Conservation (phyloP, 1,139 yeast species). For the Pichia sp. region DNA sequence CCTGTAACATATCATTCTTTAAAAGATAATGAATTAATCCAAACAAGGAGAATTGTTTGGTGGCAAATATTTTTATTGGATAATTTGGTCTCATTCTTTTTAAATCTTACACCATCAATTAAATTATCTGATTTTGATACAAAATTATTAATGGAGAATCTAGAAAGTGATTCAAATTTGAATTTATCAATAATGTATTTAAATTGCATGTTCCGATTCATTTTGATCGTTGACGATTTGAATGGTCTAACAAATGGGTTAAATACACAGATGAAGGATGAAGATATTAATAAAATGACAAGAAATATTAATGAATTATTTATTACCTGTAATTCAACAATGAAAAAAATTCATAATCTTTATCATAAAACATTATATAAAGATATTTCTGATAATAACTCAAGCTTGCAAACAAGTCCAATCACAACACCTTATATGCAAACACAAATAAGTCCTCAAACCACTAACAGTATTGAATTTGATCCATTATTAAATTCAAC, state of each 20-base stretch:
- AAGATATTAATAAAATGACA: slow-evolving; percentile 41
- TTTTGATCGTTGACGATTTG: slow-evolving; percentile 47
- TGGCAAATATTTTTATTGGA: slow-evolving; percentile 62
- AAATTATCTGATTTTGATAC: slow-evolving; percentile 52
- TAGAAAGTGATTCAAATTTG: slow-evolving; percentile 37
- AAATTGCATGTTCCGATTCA: slow-evolving; percentile 43
- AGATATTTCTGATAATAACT: slow-evolving; percentile 8
- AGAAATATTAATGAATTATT: slow-evolving; percentile 44
- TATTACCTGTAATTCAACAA: slow-evolving; percentile 43
- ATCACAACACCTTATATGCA: no score
- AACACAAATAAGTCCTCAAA: neutral
- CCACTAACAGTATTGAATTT: no score
- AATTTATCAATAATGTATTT: slow-evolving; percentile 33
- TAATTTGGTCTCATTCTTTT: slow-evolving; percentile 50
- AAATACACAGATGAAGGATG: slow-evolving; percentile 28
- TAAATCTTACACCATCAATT: slow-evolving; percentile 53
- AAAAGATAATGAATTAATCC: slow-evolving; percentile 42
- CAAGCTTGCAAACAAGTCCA: neutral
- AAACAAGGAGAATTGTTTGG: slow-evolving; percentile 53
- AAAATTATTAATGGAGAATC: slow-evolving; percentile 35
- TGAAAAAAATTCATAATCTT: slow-evolving; percentile 23
- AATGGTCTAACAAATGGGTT: slow-evolving; percentile 33
- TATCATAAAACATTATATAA: slow-evolving; percentile 14
- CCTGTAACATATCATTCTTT: slow-evolving; percentile 47
- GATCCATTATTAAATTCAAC: neutral